Percentiles rank a stretch among this genome's conserved stretches.
Conservation (phyloP, 2,329 filamentous ascomycete species). For the Neocatenulostroma microsporum region DNA sequence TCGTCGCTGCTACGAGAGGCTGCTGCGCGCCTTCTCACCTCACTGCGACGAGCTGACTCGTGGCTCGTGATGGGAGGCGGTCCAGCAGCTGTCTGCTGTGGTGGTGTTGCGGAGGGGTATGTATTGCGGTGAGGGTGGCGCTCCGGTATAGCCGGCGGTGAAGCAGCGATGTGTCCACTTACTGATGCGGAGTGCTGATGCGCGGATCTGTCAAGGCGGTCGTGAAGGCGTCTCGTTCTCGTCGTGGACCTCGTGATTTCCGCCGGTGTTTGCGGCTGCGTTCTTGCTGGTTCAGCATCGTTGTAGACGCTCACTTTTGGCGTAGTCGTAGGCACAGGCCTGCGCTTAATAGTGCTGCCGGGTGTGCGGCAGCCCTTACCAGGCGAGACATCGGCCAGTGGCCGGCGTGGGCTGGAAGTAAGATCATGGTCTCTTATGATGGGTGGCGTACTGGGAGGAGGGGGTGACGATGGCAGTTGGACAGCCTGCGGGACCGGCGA, state of each 20-base stretch:
- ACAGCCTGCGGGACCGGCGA: background rate
- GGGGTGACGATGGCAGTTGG: background rate
- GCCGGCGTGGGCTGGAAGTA: conserved; percentile 1
- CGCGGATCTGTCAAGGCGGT: conserved; percentile 12
- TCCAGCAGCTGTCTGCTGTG: conserved; percentile 7
- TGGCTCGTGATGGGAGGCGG: no score
- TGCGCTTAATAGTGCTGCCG: conserved; percentile 6
- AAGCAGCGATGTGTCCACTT: conserved; percentile 2
- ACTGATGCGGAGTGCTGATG: conserved; percentile 3
- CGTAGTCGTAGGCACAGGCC: conserved; percentile 4
- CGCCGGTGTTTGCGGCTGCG: conserved; percentile 30
- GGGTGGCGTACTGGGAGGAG: conserved; percentile 1
- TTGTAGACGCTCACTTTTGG: conserved; percentile 25
- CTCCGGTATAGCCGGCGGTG: conserved; percentile 7
- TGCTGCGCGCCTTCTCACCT: no score
- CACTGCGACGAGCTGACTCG: no score
- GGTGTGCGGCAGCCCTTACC: background rate
- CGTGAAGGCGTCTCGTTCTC: conserved; percentile 12
- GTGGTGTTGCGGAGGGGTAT: conserved; percentile 3
- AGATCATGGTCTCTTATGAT: background rate
- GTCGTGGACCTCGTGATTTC: conserved; percentile 18
- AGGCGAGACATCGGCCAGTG: conserved; percentile 2
- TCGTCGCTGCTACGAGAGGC: conserved; percentile 13
- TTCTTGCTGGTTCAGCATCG: conserved; percentile 18
- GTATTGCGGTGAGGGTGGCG: conserved; percentile 10